phyloP scores from a whole-genome alignment of 768 basidiomycete species.

The Rhodocollybia butyracea region DNA sequence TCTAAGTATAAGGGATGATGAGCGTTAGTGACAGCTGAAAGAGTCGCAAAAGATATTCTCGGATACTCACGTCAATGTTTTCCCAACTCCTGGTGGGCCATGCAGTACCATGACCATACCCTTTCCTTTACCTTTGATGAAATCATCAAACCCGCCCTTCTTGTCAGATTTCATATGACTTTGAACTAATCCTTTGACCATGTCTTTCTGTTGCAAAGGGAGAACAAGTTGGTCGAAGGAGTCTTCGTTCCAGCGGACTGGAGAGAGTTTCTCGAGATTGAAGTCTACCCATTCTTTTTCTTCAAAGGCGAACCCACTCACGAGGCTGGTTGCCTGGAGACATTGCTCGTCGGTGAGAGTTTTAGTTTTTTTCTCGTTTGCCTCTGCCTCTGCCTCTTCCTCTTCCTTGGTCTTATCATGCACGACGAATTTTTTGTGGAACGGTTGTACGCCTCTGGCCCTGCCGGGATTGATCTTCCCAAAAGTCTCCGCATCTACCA shows the following conservation, averaged over 20 bases:
- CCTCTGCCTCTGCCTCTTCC: slow-evolving; percentile 2
- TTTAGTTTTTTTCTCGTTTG: slow-evolving; percentile 8
- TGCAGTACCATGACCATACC: slow-evolving; percentile 31
- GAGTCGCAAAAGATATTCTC: not conserved
- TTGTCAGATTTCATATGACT: slow-evolving; percentile 13
- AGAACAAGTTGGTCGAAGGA: not conserved
- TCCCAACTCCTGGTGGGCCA: slow-evolving; percentile 34
- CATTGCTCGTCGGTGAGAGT: not conserved
- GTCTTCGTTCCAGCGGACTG: not conserved
- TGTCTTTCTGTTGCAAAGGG: slow-evolving; percentile 24
- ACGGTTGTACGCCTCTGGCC: not conserved
- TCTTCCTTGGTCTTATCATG: not conserved
- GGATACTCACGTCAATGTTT: slow-evolving; percentile 22
- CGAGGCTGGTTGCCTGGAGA: not conserved
- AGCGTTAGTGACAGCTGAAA: not conserved
- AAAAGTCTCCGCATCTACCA: not conserved
- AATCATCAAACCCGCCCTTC: slow-evolving; percentile 24
- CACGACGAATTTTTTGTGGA: not conserved
- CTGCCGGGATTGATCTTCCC: not conserved
- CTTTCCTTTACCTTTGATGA: slow-evolving; percentile 33
- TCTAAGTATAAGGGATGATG: slow-evolving; percentile 11
- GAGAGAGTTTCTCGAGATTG: not conserved
- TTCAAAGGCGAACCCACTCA: not conserved
- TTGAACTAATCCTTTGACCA: slow-evolving; percentile 27
- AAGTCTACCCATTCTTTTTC: not conserved